Percentiles rank a stretch among this genome's conserved stretches.
phyloP scores from a whole-genome alignment of 306 rosid genomes.

The Acmispon strigosus region DNA sequence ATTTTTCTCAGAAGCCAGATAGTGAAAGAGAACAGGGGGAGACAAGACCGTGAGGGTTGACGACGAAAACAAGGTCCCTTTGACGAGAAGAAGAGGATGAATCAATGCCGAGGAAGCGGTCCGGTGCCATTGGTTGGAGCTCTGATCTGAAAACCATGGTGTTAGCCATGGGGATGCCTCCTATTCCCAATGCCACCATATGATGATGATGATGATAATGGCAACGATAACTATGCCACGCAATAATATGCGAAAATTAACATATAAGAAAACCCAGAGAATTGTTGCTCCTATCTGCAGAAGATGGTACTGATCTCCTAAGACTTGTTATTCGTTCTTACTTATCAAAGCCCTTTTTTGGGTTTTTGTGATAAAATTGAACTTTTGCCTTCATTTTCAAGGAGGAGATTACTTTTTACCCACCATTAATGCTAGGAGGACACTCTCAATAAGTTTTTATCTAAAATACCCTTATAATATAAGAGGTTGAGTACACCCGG shows the following conservation, averaged over 20 bases:
- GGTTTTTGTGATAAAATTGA: not conserved
- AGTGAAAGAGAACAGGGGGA: not conserved
- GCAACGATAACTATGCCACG: not conserved
- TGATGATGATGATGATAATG: constrained; percentile 21
- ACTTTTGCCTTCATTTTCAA: too few species aligned
- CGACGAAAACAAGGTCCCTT: constrained; percentile 81
- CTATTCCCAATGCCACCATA: constrained; percentile 40
- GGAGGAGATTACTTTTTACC: too few species aligned
- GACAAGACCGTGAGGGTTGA: constrained; percentile 68
- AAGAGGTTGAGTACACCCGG: too few species aligned
- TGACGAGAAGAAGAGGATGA: constrained; percentile 49
- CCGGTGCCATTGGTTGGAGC: constrained; percentile 44
- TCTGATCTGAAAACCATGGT: constrained; percentile 51
- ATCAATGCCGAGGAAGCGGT: constrained; percentile 37
- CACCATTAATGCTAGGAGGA: too few species aligned
- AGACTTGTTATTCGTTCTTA: not conserved
- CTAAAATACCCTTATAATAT: too few species aligned
- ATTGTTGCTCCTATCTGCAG: not conserved
- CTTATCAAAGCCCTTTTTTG: not conserved
- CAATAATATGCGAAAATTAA: not conserved
- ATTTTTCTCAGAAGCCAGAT: not conserved
- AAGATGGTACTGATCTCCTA: not conserved
- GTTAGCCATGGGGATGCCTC: constrained; percentile 38
- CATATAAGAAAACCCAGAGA: not conserved
- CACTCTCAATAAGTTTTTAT: too few species aligned